These are phyloP conservation scores for Trebouxia sp. DNA, from an alignment of 139 green algal genomes.

Conservation along the genomic window DNA sequence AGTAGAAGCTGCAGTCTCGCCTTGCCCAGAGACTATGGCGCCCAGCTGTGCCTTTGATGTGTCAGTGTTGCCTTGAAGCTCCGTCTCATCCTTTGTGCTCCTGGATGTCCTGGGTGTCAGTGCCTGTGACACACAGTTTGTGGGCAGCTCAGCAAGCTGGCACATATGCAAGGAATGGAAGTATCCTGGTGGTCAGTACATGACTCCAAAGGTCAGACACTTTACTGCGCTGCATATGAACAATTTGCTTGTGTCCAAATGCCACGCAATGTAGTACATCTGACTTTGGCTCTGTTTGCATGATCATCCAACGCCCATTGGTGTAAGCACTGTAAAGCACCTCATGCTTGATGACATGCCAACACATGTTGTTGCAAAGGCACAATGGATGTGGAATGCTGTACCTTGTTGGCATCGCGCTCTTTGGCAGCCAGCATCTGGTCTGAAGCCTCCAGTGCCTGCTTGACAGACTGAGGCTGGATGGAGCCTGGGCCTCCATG, in stretches of 20 bases:
- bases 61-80: not conserved
- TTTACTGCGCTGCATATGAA: too few species aligned
- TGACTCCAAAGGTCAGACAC: too few species aligned
- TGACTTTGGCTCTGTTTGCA: too few species aligned
- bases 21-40: not conserved
- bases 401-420: not conserved
- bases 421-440: not conserved
- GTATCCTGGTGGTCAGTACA: not conserved
- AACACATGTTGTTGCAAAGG: too few species aligned
- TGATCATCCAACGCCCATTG: too few species aligned
- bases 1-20: conserved; percentile 6
- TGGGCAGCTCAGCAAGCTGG: not conserved
- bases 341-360: too few species aligned
- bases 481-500: not conserved
- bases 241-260: too few species aligned
- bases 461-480: conserved; percentile 16
- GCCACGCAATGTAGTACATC: too few species aligned
- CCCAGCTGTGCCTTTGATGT: not conserved
- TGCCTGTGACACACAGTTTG: too few species aligned
- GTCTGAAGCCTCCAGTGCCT: conserved; percentile 10
- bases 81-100: not conserved
- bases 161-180: not conserved
- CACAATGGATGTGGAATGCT: not conserved
- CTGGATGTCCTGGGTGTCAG: conserved; percentile 2
- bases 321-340: too few species aligned